phyloP scores from a whole-genome alignment of 2,329 filamentous ascomycete species.

The Pseudogymnoascus sp. region DNA sequence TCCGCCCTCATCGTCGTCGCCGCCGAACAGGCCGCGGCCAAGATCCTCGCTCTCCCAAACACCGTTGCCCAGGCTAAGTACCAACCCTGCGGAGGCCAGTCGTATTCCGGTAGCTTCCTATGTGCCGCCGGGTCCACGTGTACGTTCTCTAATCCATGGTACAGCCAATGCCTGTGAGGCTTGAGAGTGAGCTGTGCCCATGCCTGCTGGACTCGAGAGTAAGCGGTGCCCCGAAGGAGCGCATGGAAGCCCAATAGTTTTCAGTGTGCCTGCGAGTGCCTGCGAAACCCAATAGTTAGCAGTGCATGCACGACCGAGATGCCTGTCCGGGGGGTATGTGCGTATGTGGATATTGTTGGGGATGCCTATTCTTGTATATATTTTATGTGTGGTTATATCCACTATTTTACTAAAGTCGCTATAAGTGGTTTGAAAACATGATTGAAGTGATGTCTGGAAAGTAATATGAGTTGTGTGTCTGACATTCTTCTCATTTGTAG shows the following conservation, averaged over 20 bases:
- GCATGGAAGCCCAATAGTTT: neutral
- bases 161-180: slow-evolving; percentile 6
- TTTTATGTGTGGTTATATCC: neutral
- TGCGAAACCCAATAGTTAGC: neutral
- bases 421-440: neutral
- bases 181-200: neutral
- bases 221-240: neutral
- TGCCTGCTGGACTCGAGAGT: neutral
- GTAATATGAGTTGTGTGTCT: too few relatives aligned
- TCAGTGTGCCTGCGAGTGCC: neutral
- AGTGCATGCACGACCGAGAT: neutral
- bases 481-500: too few relatives aligned
- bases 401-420: neutral
- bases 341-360: neutral
- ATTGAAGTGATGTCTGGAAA: neutral
- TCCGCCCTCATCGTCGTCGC: slow-evolving; percentile 55
- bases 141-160: slow-evolving; percentile 6
- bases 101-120: slow-evolving; percentile 1
- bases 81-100: neutral
- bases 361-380: neutral
- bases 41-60: slow-evolving; percentile 35
- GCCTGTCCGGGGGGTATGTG: neutral
- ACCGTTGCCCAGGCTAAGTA: neutral
- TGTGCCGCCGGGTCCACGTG: neutral
- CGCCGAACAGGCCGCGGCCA: slow-evolving; percentile 51